A percentile compares a stretch with the other conserved stretches of the same genome.
phyloP scores from a whole-genome alignment of 2,329 filamentous ascomycete genomes.

The Xylariaceae sp. region DNA sequence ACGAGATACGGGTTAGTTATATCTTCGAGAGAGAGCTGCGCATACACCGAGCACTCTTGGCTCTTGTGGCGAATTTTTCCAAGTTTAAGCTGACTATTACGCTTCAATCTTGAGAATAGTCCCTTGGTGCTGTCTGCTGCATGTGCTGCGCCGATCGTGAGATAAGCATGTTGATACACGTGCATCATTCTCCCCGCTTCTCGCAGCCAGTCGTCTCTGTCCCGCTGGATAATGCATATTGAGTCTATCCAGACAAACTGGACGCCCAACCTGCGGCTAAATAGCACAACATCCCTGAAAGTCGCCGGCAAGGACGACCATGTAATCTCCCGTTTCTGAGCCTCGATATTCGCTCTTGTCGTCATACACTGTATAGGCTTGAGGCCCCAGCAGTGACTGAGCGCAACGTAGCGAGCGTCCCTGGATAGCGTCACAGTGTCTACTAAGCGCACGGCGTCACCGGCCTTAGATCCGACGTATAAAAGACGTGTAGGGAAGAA shows the following conservation, averaged over 20 bases:
- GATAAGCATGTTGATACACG: conserved; percentile 1
- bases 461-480: background rate
- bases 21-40: conserved; percentile 1
- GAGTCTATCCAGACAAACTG: conserved; percentile 3
- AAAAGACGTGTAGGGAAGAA: conserved; percentile 1
- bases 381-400: conserved; percentile 6
- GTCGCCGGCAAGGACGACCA: conserved; percentile 2
- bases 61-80: background rate
- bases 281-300: conserved; percentile 1
- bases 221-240: conserved; percentile 6
- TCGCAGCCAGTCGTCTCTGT: background rate
- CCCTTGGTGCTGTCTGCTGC: conserved; percentile 4
- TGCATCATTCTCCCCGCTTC: conserved; percentile 5
- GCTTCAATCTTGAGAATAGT: background rate
- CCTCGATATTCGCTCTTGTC: background rate
- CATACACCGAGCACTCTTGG: background rate
- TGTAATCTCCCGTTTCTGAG: background rate
- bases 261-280: background rate
- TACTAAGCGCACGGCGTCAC: conserved; percentile 1
- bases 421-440: background rate
- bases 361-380: background rate
- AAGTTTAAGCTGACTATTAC: background rate
- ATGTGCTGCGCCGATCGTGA: conserved; percentile 5
- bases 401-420: conserved; percentile 6
- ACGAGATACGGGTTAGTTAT: conserved; percentile 3